These are phyloP conservation scores for Fusarium sp. DNA, from an alignment of 2,329 filamentous ascomycete genomes.

Conservation along the genomic window DNA sequence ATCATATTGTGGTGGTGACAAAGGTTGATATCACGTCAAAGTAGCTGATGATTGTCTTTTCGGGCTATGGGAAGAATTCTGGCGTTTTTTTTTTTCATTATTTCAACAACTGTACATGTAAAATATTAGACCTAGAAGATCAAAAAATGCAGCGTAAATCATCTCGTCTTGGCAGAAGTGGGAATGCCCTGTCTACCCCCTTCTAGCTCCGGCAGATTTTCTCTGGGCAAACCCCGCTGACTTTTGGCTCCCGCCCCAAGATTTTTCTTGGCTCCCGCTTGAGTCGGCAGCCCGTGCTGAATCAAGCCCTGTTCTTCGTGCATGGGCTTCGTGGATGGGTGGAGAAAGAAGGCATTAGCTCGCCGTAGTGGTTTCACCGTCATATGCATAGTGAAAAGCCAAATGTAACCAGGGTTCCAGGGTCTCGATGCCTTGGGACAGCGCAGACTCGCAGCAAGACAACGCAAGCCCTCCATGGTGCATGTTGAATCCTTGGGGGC, in stretches of 20 bases:
- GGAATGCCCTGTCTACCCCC: neutral
- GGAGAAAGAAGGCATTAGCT: neutral
- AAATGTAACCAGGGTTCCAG: constrained; percentile 12
- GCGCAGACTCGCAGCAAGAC: constrained; percentile 7
- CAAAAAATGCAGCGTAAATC: neutral
- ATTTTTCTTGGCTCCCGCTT: constrained; percentile 24
- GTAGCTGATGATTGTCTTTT: neutral
- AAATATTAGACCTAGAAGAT: neutral
- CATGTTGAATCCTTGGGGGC: neutral
- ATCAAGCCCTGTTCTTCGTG: neutral
- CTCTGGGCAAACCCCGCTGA: neutral
- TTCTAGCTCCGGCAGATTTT: constrained; percentile 4
- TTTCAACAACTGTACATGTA: neutral
- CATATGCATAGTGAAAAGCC: constrained; percentile 12
- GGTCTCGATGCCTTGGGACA: neutral
- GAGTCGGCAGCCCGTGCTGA: neutral
- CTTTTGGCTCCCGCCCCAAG: constrained; percentile 8
- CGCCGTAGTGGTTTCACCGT: constrained; percentile 25
- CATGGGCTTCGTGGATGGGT: constrained; percentile 2
- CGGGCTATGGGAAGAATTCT: neutral
- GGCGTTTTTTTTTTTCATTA: neutral
- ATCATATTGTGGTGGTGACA: constrained; percentile 45
- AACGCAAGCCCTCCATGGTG: constrained; percentile 1
- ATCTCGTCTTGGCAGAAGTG: neutral
- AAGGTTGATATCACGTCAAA: constrained; percentile 45